phyloP scores from a whole-genome alignment of 345 rosid genomes.

The Eucalyptus leucophloia region DNA sequence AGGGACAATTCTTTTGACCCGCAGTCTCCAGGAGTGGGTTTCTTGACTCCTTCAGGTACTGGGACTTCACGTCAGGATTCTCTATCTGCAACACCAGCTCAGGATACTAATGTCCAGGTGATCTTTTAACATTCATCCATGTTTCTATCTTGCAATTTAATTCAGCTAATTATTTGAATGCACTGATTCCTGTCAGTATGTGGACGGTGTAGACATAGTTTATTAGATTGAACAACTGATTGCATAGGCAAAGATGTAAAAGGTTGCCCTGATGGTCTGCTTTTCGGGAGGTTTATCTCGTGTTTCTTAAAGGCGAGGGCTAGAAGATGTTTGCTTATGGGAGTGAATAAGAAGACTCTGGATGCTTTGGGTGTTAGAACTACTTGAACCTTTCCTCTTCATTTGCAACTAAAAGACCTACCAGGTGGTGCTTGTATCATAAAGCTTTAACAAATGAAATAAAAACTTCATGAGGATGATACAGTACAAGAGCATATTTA shows the following conservation, averaged over 20 bases:
- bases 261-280: background rate
- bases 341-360: background rate
- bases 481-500: background rate
- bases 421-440: background rate
- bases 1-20: conserved; percentile 51
- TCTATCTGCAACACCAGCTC: conserved; percentile 26
- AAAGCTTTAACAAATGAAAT: background rate
- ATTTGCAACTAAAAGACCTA: background rate
- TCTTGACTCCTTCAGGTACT: conserved; percentile 19
- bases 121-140: background rate
- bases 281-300: background rate
- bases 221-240: background rate
- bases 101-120: conserved; percentile 49
- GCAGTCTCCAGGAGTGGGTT: conserved; percentile 47
- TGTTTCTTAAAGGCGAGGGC: background rate
- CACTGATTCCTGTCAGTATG: background rate
- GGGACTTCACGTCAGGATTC: conserved; percentile 29
- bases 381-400: background rate
- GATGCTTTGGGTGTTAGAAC: background rate
- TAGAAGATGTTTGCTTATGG: background rate
- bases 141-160: background rate
- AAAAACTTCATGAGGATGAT: background rate
- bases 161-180: background rate
- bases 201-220: background rate
- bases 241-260: background rate